phyloP scores from a whole-genome alignment of 2,329 filamentous ascomycete species.

The Botrytis porri region DNA sequence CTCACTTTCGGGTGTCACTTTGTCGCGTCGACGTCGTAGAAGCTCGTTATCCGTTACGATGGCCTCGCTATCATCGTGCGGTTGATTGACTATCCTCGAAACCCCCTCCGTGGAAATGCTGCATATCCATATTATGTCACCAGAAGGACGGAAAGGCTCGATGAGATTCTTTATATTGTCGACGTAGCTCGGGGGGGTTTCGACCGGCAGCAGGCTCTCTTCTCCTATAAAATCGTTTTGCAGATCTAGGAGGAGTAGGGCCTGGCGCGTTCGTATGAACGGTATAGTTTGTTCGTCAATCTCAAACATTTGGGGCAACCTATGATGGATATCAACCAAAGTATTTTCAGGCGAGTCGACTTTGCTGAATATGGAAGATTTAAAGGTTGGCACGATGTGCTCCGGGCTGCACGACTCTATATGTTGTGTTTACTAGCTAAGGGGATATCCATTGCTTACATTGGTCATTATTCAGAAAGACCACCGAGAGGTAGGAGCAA shows the following conservation, averaged over 20 bases:
- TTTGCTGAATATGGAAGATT: neutral
- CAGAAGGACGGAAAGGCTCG: conserved; percentile 67
- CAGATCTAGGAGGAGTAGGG: conserved; percentile 78
- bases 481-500: conserved; percentile 10
- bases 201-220: conserved; percentile 65
- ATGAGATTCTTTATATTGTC: conserved; percentile 64
- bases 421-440: conserved; percentile 16
- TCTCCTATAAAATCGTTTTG: conserved; percentile 83
- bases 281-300: conserved; percentile 57
- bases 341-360: neutral
- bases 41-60: conserved; percentile 37
- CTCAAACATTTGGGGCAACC: conserved; percentile 47
- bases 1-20: conserved; percentile 19
- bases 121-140: conserved; percentile 80
- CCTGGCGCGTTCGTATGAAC: conserved; percentile 58
- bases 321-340: conserved; percentile 17
- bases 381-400: neutral
- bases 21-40: neutral
- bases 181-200: conserved; percentile 62
- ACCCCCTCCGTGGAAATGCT: conserved; percentile 63
- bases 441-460: conserved; percentile 11
- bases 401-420: conserved; percentile 15
- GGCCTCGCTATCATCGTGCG: conserved; percentile 34
- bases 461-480: conserved; percentile 16
- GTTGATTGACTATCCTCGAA: conserved; percentile 55